Base-by-base conservation (phyloP, 192 early-diverging fungal species). In the Rhizophagus clarus region DNA sequence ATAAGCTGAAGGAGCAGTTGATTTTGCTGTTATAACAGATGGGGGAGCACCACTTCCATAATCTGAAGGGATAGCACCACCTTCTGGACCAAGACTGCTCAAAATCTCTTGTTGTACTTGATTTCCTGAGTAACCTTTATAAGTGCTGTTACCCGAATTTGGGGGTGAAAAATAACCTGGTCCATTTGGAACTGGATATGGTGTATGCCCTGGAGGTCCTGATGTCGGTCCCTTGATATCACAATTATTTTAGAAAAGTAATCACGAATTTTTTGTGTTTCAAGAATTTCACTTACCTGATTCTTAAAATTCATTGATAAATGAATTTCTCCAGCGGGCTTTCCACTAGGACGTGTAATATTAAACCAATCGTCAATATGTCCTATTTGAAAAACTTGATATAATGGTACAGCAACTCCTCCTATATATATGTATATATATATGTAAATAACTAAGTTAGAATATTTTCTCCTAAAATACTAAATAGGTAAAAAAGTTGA, bases 331-430 rank as follows among this genome's bases (percentile, higher is more conserved):
- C 74, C 74, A 31, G 74, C 51, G 22, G 24, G 49, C 20, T 24
- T 75, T 11, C 74, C 74, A 32, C 20, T 75, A 9, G 47, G 74
- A 15, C 70, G 28, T 24, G 29, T 29, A 61, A 75, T 75, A 32
- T 61, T 11, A 75, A 75, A 3, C 74, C 47, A 56, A 28, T 75
- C 32, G n/a, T 75, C 74, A 37, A 22, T 20, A 45, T 61, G 26
- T 9, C 51, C 51, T 61, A 9, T 4, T 32, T 56, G 51, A 61
- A 32, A 61, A 32, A 75, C 51, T 24, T 20, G 2, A 31, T 11
- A 26, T 32, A 75, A 10, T 24, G 47, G 34, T 26, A 61, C 28
- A 15, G 22, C 15, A 22, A 60, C 29, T n/a, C 28, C 32, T 2
- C 51, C 32, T 56, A 15, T 10, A 24, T 31, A 37, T 37, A 29